Base-by-base conservation (phyloP, 176 grass and related monocot genomes). In the Triticum dicoccoides region DNA sequence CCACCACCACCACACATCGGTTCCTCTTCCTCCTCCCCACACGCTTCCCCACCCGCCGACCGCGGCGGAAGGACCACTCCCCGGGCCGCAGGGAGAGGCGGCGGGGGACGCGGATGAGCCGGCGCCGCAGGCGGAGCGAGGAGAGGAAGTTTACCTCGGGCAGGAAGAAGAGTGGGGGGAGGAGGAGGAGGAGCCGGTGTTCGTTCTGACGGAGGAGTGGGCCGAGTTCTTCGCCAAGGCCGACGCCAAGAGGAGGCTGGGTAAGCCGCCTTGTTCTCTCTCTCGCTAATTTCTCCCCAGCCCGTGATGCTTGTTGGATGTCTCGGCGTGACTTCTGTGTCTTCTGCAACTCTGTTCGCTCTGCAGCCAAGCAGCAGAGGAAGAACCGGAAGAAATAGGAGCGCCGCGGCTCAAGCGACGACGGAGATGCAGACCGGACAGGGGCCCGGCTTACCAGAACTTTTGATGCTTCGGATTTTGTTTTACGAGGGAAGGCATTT, bases 211-310 rank as follows among this genome's bases (percentile, higher is more conserved):
- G 14, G 92, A 94, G 70, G 89, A 91, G 90, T 91, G 86, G 89
- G 74, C 80, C 3, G 89, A 93, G 15, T 93, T 93, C 80, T 93
- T 91, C 76, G 92, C 89, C 73, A 91, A 91, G 85, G 90, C 92
- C 4, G 92, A 88, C n/a, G 92, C 92, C 84, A 93, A 88, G 86
- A 88, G 91, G 78, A 85, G 84, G 65, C 80, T 86, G 35, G 91
- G 91, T 91, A 85, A 63, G 52, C 59, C 66, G 14, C 34, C 14
- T 12, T 15, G 11, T 4, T n/a, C 14, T 32, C 15, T 65, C 67
- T 41, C 67, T n/a, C 54, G 56, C 18, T 9, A 3, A 8, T 11
- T 27, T 76, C 6, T 2, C 3, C 51, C 4, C 35, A 37, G 5
- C 23, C 58, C 29, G 9, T 10, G 3, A 4, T 23, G 37, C 1